Evolutionary conservation across 495 filamentous ascomycete genomes (phyloP).

Genomic region (Neurospora sp.): DNA sequence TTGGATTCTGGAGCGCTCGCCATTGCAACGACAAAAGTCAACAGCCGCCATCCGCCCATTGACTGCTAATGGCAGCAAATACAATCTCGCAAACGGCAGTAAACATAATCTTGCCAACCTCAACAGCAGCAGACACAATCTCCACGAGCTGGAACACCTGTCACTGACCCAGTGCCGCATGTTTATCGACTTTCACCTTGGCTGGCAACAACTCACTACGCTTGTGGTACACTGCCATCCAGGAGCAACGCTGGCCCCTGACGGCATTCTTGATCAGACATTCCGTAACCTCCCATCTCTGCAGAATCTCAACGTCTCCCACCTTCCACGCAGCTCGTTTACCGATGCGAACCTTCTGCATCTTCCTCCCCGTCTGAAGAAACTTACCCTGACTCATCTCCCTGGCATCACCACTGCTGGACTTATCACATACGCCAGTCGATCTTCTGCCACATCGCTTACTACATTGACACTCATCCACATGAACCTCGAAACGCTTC

Average conservation of each 20-base stretch:
- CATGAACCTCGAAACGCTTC: slow-evolving; percentile 53
- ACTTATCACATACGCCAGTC: slow-evolving; percentile 61
- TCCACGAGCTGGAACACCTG: slow-evolving; percentile 39
- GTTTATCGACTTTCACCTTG: slow-evolving; percentile 59
- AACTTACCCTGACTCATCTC: slow-evolving; percentile 65
- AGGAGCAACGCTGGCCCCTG: slow-evolving; percentile 52
- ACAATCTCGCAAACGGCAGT: slow-evolving; percentile 4
- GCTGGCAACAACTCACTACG: slow-evolving; percentile 64
- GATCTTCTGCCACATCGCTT: slow-evolving; percentile 44
- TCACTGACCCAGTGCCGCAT: slow-evolving; percentile 51
- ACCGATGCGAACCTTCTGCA: slow-evolving; percentile 56
- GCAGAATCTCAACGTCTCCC: slow-evolving; percentile 63
- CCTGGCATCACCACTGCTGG: slow-evolving; percentile 68
- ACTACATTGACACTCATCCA: slow-evolving; percentile 55
- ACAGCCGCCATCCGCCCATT: neutral
- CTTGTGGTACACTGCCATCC: slow-evolving; percentile 61
- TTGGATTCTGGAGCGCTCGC: slow-evolving; percentile 55
- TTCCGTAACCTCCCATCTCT: slow-evolving; percentile 60
- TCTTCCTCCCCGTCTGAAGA: slow-evolving; percentile 56
- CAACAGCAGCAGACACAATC: neutral
- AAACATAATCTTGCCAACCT: slow-evolving; percentile 1
- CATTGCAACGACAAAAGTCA: slow-evolving; percentile 19
- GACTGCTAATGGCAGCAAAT: neutral
- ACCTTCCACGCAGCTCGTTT: slow-evolving; percentile 62
- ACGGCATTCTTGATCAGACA: slow-evolving; percentile 55